Evolutionary conservation across 139 green algal species (phyloP).

Genomic region (Nannochloris sp.): DNA sequence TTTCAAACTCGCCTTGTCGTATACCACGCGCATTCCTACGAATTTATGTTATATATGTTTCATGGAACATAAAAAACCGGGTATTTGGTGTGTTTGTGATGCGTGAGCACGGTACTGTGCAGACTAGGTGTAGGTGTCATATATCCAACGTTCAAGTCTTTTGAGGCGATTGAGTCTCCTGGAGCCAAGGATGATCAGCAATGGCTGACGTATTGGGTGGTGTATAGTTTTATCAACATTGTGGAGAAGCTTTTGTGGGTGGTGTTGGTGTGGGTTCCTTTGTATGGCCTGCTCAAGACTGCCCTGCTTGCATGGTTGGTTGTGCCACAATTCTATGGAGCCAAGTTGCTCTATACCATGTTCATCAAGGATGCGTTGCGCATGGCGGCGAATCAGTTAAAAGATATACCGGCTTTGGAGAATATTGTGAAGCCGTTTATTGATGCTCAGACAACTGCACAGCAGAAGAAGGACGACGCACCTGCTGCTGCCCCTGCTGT

Average conservation of each 20-base stretch:
- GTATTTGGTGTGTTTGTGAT: neutral
- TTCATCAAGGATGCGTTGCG: conserved; percentile 17
- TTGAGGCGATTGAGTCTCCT: conserved; percentile 24
- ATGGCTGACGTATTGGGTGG: conserved; percentile 34
- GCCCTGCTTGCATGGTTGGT: conserved; percentile 17
- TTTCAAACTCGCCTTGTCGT: too few relatives aligned
- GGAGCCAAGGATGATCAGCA: conserved; percentile 20
- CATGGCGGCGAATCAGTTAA: conserved; percentile 9
- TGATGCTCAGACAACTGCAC: neutral
- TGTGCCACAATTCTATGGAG: conserved; percentile 18
- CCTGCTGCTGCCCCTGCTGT: neutral
- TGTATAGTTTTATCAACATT: conserved; percentile 9
- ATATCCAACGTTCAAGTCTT: conserved; percentile 19
- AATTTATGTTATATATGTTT: neutral
- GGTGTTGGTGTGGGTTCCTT: conserved; percentile 23
- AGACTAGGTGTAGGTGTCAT: conserved; percentile 22
- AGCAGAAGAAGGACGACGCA: neutral
- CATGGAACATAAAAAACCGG: neutral
- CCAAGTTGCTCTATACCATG: conserved; percentile 11
- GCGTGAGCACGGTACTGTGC: neutral
- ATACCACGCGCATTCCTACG: too few relatives aligned
- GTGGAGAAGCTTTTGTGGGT: conserved; percentile 23
- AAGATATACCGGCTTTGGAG: conserved; percentile 18
- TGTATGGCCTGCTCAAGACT: conserved; percentile 16
- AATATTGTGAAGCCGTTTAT: conserved; percentile 4